Conservation (phyloP, 148 eudicot genomes). For the Diospyros kaki region DNA sequence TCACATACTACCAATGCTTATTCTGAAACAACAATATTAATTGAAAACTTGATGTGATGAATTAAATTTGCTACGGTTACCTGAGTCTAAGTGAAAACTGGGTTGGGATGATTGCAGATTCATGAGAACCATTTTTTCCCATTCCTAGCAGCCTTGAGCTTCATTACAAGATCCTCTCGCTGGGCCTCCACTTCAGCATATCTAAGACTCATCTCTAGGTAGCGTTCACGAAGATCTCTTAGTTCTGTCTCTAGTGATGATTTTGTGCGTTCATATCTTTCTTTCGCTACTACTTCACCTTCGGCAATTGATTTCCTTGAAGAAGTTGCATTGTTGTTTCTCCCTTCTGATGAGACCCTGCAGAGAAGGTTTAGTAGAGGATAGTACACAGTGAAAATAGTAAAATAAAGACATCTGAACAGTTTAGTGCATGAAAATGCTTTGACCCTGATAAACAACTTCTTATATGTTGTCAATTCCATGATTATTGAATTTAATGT, state of each 20-base stretch:
- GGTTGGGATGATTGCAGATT: conserved; percentile 6
- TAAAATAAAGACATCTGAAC: too few relatives aligned
- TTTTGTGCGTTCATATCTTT: conserved; percentile 33
- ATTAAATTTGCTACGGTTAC: background rate
- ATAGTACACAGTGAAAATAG: too few relatives aligned
- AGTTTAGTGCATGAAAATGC: too few relatives aligned
- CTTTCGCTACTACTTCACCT: conserved; percentile 31
- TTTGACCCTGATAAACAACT: background rate
- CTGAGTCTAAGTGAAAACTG: background rate
- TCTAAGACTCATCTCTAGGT: conserved; percentile 77
- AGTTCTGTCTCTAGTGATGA: conserved; percentile 63
- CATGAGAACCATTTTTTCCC: conserved; percentile 66
- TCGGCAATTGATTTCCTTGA: conserved; percentile 26
- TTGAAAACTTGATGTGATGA: background rate
- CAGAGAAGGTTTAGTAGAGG: background rate
- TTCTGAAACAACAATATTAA: background rate
- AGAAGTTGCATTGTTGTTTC: conserved; percentile 23
- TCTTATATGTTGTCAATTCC: background rate
- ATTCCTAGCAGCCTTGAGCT: conserved; percentile 52
- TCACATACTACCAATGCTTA: background rate
- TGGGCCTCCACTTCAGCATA: conserved; percentile 91
- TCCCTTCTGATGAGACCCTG: conserved; percentile 47
- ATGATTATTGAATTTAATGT: background rate
- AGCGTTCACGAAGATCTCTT: conserved; percentile 73
- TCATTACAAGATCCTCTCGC: conserved; percentile 89